Conservation (phyloP, 805 yeast species). For the Kodamaea fukazawae region DNA sequence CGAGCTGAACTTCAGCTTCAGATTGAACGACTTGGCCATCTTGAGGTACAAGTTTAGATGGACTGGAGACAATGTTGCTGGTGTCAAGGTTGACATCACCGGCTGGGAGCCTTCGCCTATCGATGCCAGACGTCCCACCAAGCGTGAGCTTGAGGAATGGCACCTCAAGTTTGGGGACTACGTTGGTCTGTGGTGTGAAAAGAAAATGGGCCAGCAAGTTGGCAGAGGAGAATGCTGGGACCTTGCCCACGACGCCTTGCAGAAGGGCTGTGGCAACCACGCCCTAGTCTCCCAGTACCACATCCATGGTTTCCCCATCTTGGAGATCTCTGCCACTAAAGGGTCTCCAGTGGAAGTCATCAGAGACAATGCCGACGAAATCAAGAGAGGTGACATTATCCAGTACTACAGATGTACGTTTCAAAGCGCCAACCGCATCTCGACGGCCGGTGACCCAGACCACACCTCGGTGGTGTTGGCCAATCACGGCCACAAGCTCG, state of each 20-base stretch:
- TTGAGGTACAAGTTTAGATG: conserved; percentile 37
- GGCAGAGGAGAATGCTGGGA: conserved; percentile 65
- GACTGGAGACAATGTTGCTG: conserved; percentile 25
- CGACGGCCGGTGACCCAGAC: conserved; percentile 50
- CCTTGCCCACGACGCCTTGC: conserved; percentile 52
- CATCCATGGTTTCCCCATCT: conserved; percentile 47
- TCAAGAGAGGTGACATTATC: conserved; percentile 55
- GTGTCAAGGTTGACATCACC: conserved; percentile 27
- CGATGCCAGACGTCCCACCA: conserved; percentile 23
- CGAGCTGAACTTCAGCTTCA: conserved; percentile 31
- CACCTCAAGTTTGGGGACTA: conserved; percentile 47
- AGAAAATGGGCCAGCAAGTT: conserved; percentile 44
- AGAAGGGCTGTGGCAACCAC: conserved; percentile 54
- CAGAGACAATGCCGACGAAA: conserved; percentile 31
- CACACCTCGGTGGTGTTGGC: conserved; percentile 44
- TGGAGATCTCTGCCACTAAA: conserved; percentile 23
- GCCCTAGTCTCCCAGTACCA: conserved; percentile 51
- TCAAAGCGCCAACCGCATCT: conserved; percentile 33
- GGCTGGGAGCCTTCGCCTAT: conserved; percentile 46
- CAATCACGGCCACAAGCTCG: conserved; percentile 27
- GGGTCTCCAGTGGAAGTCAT: conserved; percentile 19
- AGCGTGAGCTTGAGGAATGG: conserved; percentile 30
- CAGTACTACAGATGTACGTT: conserved; percentile 47
- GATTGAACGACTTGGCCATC: conserved; percentile 44
- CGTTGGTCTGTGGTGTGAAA: conserved; percentile 55